Evolutionary conservation across 2,329 filamentous ascomycete genomes (phyloP), one percentile per base, ranked within the genome.

Genomic region (Nectriaceae sp.): DNA sequence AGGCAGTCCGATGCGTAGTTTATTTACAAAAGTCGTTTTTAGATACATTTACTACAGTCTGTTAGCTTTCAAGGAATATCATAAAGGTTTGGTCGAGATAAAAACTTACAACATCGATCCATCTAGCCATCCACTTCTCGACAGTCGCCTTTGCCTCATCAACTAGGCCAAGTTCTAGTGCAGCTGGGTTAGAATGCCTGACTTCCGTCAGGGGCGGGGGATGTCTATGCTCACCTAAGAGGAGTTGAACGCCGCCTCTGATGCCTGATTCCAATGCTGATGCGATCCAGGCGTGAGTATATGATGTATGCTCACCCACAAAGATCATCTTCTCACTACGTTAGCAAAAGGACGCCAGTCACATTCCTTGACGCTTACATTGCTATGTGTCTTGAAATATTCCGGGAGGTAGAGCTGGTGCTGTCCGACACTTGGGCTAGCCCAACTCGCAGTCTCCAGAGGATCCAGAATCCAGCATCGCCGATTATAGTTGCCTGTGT

Each of bases 371-470:
- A 10, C 20, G 38, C 29, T 40, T 18, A 40, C 41, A 42, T 84
- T 80, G 55, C 76, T 78, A 65, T 89, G 52, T 0, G 84, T 88
- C 64, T 85, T 79, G 62, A 85, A 88, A 61, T 87, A 90, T 18
- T 85, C 82, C 0, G 87, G 85, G n/a, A 90, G 70, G 57, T 85
- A 89, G 29, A 89, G 62, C 57, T 86, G 77, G 61, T 89, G 85
- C 70, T 88, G 83, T 0, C 84, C 84, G 1, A 82, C 71, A 0
- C 72, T 67, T 1, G 86, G 84, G 6, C 66, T 65, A 1, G 79
- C 79, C 85, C 85, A 90, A 11, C 78, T 78, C 13, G 24, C 47
- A 4, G 42, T 31, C 5, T 29, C n/a, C 13, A 50, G 33, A 11
- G 40, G 37, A 35, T 48, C 46, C 6, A 38, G 24, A 2, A 26